phyloP scores from a whole-genome alignment of 257 asterid genomes.

The Cordia subcordata region DNA sequence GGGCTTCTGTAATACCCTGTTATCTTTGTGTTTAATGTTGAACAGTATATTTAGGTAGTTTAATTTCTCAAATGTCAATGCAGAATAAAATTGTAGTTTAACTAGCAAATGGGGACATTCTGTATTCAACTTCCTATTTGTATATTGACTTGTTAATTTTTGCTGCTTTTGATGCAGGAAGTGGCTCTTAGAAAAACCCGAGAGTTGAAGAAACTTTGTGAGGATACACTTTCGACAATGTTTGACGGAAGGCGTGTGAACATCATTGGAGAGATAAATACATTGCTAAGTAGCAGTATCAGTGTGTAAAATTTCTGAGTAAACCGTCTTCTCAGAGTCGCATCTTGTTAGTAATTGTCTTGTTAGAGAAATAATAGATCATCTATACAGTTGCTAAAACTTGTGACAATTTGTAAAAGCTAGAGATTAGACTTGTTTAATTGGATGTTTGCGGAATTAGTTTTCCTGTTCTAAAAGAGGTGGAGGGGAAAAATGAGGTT shows the following conservation, averaged over 20 bases:
- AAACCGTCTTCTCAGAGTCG: neutral
- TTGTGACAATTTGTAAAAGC: neutral
- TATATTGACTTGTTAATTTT: neutral
- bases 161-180: constrained; percentile 45
- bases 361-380: neutral
- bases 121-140: neutral
- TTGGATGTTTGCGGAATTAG: too few species aligned
- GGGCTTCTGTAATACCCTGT: too few species aligned
- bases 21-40: too few species aligned
- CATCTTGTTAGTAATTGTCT: neutral
- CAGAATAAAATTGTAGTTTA: too few species aligned
- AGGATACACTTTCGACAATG: constrained; percentile 61
- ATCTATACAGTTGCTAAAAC: neutral
- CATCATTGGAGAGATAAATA: constrained; percentile 78
- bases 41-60: neutral
- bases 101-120: too few species aligned
- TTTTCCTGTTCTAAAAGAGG: too few species aligned
- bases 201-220: constrained; percentile 79
- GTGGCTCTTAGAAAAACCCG: constrained; percentile 58
- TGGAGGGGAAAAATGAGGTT: too few species aligned
- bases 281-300: constrained; percentile 55
- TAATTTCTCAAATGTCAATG: neutral
- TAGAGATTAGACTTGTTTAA: neutral
- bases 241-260: constrained; percentile 89
- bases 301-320: constrained; percentile 18